Evolutionary conservation across 768 basidiomycete genomes (phyloP), one percentile per base, ranked within the genome.

Genomic region (Macrolepiota dolichaula): DNA sequence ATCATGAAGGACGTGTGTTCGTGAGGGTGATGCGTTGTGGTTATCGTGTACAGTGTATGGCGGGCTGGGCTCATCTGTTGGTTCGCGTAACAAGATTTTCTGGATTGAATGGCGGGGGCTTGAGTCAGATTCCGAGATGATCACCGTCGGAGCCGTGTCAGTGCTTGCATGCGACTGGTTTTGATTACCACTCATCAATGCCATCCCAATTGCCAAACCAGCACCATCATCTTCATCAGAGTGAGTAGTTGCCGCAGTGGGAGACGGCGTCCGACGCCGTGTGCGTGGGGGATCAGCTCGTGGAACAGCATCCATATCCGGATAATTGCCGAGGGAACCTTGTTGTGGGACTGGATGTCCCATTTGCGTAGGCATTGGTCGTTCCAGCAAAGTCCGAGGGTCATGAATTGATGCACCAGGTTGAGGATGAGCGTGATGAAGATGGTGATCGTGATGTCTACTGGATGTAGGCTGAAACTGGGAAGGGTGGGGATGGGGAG

Each of bases 121-220:
- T 15, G 52, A 47, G 22, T 53, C 35, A 9, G 19, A 6, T 19
- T 55, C 59, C 29, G 47, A 24, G 17, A 17, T 24, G 37, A 46
- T n/a, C 27, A 29, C 44, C 25, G 53, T 54, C 19, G 52, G 11
- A 17, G 35, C 35, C 13, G 52, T 36, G 27, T 32, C 46, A 17
- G 56, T 42, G 29, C 63, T 51, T 44, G 63, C 57, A 51, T 55
- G 63, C 47, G 47, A 57, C 29, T 62, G 60, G 47, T 63, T 51
- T 38, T 64, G 62, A 12, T 57, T 62, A 7, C 35, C 53, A n/a
- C 51, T 54, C 35, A 72, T 60, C 70, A 73, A 66, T 19, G 69
- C 69, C 68, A 72, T 68, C 19, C 72, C 72, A 52, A 73, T 73
- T 19, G 66, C 60, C 36, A 69, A 63, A 37, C 69, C 64, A 51